A percentile compares a stretch with the other conserved stretches of the same genome.
Conservation (phyloP, 2,329 filamentous ascomycete species). For the Aspergillus sp. region DNA sequence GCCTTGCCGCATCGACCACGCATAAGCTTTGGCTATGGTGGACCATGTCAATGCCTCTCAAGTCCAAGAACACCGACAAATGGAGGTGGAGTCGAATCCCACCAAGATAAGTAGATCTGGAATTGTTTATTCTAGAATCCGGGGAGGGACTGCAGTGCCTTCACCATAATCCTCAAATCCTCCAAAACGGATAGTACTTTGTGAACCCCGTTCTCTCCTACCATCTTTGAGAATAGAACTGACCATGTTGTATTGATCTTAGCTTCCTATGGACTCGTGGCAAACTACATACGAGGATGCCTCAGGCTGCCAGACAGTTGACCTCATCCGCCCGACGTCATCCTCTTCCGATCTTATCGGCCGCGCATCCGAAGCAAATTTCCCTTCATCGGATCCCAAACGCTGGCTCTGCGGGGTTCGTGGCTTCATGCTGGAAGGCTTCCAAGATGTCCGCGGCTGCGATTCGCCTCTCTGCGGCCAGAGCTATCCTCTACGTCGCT, state of each 20-base stretch:
- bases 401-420: slow-evolving; percentile 8
- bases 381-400: slow-evolving; percentile 6
- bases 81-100: not conserved
- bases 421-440: not conserved
- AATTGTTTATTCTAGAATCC: too few relatives aligned
- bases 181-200: too few relatives aligned
- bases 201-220: too few relatives aligned
- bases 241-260: too few relatives aligned
- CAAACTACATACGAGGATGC: too few relatives aligned
- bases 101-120: too few relatives aligned
- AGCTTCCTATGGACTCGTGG: too few relatives aligned
- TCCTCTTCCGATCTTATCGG: slow-evolving; percentile 20
- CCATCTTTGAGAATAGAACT: too few relatives aligned
- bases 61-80: not conserved
- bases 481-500: not conserved
- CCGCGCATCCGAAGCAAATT: slow-evolving; percentile 14
- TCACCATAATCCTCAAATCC: too few relatives aligned
- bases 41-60: not conserved
- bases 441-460: not conserved
- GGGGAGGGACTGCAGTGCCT: too few relatives aligned
- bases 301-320: slow-evolving; percentile 2
- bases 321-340: slow-evolving; percentile 1
- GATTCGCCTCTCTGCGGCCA: slow-evolving; percentile 5
- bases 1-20: not conserved
- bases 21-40: not conserved